phyloP scores from a whole-genome alignment of 1,284 basidiomycete genomes.

The Moniliella sp. region DNA sequence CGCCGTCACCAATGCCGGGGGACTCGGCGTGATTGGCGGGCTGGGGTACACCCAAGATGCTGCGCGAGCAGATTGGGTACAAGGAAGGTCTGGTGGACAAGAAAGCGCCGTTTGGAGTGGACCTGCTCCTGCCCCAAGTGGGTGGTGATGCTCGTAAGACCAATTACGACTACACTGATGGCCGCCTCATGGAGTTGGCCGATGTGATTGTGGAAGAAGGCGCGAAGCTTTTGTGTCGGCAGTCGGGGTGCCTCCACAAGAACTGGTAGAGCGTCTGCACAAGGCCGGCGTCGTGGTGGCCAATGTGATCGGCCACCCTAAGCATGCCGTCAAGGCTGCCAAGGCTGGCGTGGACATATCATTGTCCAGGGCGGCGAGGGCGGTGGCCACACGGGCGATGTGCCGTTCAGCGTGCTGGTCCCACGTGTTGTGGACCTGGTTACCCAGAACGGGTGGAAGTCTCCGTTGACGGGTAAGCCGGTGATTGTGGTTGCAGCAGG shows the following conservation, averaged over 20 bases:
- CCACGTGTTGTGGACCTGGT: constrained; percentile 21
- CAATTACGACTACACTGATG: constrained; percentile 8
- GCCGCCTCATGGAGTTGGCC: background rate
- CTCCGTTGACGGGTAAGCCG: constrained; percentile 19
- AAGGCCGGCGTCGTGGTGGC: constrained; percentile 14
- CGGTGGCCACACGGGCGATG: constrained; percentile 25
- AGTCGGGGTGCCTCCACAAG: constrained; percentile 20
- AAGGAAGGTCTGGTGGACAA: constrained; percentile 18
- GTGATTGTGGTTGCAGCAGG: constrained; percentile 21
- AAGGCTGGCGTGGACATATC: constrained; percentile 22
- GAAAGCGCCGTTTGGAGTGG: constrained; percentile 24
- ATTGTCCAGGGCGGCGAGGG: constrained; percentile 27
- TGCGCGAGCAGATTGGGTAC: constrained; percentile 11
- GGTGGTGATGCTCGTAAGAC: constrained; percentile 23
- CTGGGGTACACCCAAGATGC: constrained; percentile 14
- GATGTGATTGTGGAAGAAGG: constrained; percentile 10
- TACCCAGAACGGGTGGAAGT: constrained; percentile 12
- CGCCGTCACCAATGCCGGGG: constrained; percentile 22
- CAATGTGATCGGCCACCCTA: constrained; percentile 36
- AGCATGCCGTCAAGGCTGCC: constrained; percentile 9
- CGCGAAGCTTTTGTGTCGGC: constrained; percentile 25
- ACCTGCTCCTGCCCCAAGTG: constrained; percentile 23
- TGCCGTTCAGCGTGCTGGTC: constrained; percentile 15
- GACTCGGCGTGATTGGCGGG: constrained; percentile 23
- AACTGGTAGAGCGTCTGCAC: constrained; percentile 22